Conservation (phyloP, 2,329 filamentous ascomycete genomes). For the Neonectria sp. region DNA sequence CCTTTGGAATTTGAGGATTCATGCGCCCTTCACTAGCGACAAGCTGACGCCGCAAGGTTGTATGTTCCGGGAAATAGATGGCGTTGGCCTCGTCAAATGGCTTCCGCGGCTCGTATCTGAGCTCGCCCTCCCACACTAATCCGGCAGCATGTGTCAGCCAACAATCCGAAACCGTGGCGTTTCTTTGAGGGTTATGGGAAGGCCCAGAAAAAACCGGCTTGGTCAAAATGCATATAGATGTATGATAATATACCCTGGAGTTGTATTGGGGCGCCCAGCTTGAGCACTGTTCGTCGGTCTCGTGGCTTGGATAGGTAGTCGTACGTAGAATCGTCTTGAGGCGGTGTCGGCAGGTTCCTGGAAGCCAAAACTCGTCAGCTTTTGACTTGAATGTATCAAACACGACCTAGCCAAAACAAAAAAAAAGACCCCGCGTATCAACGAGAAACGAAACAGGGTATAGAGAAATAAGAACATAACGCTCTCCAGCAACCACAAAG, state of each 20-base stretch:
- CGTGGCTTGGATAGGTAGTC: background rate
- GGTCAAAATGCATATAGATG: background rate
- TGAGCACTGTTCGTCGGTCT: slow-evolving; percentile 8
- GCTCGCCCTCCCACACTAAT: slow-evolving; percentile 12
- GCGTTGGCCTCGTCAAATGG: slow-evolving; percentile 13
- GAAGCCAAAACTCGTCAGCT: background rate
- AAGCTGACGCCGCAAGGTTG: slow-evolving; percentile 29
- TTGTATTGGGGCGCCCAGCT: background rate
- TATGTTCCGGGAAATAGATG: slow-evolving; percentile 14
- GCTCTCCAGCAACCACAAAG: background rate
- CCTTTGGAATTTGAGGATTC: slow-evolving; percentile 53
- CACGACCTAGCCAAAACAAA: too few species aligned
- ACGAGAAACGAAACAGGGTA: too few species aligned
- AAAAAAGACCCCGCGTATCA: background rate
- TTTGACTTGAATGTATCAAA: background rate
- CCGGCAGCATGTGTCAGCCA: slow-evolving; percentile 1
- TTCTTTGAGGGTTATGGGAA: background rate
- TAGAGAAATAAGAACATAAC: background rate
- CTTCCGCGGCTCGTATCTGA: slow-evolving; percentile 29
- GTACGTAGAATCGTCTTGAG: background rate
- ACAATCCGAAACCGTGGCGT: background rate
- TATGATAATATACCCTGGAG: slow-evolving; percentile 10
- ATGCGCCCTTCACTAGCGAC: slow-evolving; percentile 45
- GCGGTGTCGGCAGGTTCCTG: background rate
- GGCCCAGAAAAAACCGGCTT: too few species aligned